Evolutionary conservation across 208 protist species (phyloP).

Genomic region (Trichomonas gallinae): DNA sequence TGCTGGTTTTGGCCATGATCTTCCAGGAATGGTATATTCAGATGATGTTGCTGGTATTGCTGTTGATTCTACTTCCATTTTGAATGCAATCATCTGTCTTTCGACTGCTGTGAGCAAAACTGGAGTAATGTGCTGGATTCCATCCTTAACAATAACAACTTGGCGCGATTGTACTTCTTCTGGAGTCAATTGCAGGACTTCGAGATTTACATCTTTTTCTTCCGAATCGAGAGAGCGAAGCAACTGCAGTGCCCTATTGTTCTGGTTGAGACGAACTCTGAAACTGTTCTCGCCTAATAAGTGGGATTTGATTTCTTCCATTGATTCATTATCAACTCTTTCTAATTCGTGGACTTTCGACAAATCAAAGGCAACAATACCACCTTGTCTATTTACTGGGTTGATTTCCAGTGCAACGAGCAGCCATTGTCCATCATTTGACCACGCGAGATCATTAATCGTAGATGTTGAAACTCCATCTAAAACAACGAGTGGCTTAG

Average conservation of each 20-base stretch:
- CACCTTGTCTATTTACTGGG: not conserved
- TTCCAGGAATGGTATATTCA: not conserved
- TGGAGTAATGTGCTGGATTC: not conserved
- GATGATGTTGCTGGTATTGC: not conserved
- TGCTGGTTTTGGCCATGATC: not conserved
- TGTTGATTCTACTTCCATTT: not conserved
- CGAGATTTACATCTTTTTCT: not conserved
- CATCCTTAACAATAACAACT: not conserved
- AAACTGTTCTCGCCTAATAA: not conserved
- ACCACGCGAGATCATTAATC: not conserved
- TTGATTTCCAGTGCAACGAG: not conserved
- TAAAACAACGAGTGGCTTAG: not conserved
- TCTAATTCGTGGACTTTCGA: not conserved
- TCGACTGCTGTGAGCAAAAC: conserved; percentile 17
- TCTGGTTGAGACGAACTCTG: not conserved
- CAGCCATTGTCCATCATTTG: not conserved
- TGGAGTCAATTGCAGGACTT: not conserved
- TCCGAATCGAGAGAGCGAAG: not conserved
- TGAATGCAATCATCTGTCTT: not conserved
- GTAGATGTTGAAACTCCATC: not conserved
- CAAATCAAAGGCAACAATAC: not conserved
- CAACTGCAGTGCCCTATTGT: not conserved
- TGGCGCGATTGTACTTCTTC: not conserved
- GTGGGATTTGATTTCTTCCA: not conserved
- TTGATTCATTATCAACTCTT: not conserved